phyloP scores from a whole-genome alignment of 177 flowering plant genomes.

The Vitis hybrid region DNA sequence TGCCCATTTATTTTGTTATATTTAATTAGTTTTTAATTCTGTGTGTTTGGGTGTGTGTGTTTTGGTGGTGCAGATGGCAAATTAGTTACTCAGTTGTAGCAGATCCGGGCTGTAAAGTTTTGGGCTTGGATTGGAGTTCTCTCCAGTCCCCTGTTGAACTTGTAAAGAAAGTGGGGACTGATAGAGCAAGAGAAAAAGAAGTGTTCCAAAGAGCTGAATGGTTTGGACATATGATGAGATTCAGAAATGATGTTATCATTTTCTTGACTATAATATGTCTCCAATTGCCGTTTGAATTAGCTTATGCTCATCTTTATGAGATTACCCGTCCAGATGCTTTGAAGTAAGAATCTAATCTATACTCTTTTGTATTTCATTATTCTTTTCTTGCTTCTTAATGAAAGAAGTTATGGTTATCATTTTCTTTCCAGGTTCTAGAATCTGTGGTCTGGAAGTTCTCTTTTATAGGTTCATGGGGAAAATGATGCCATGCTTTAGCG shows the following conservation, averaged over 20 bases:
- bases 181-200: constrained; percentile 53
- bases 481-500: too few relatives aligned
- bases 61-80: constrained; percentile 56
- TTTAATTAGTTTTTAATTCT: neutral
- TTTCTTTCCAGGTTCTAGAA: neutral
- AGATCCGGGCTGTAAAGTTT: constrained; percentile 38
- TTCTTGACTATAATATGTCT: constrained; percentile 82
- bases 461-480: too few relatives aligned
- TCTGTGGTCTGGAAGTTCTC: neutral
- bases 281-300: constrained; percentile 94
- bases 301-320: constrained; percentile 92
- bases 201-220: constrained; percentile 79
- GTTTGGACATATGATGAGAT: constrained; percentile 66
- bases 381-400: neutral
- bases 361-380: neutral
- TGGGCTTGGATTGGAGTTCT: constrained; percentile 40
- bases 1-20: neutral
- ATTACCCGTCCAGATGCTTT: constrained; percentile 44
- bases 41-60: neutral
- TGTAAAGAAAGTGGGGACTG: constrained; percentile 36
- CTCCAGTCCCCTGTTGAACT: constrained; percentile 39
- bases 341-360: constrained; percentile 46
- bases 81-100: constrained; percentile 40
- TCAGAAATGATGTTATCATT: constrained; percentile 81
- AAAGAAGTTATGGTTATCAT: neutral